A percentile compares a stretch with the other conserved stretches of the same genome.
Evolutionary conservation across 805 yeast species (phyloP).

Genomic region (Myxozyma monticola): DNA sequence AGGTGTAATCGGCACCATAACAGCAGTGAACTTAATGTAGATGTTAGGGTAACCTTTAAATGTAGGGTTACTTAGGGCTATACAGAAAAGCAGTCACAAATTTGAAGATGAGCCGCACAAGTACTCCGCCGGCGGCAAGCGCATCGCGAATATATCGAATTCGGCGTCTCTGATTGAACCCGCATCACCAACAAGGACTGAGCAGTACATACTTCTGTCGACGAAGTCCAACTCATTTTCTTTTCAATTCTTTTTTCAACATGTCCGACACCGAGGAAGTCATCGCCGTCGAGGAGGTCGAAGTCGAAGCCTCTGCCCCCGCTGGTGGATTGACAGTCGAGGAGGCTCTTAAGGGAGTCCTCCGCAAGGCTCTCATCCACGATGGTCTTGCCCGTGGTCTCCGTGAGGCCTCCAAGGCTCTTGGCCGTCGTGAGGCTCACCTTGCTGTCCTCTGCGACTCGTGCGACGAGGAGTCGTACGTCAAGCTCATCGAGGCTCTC

Average conservation of each 20-base stretch:
- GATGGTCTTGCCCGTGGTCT: slow-evolving; percentile 99
- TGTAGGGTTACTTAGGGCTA: slow-evolving; percentile 5
- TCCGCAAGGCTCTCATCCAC: slow-evolving; percentile 96
- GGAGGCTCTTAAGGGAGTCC: slow-evolving; percentile 97
- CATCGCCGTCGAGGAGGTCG: slow-evolving; percentile 80
- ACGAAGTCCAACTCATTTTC: slow-evolving; percentile 36
- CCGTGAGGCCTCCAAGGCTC: slow-evolving; percentile 99
- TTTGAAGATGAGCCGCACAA: slow-evolving; percentile 11
- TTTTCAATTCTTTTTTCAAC: slow-evolving; percentile 7
- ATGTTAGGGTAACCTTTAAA: too few species aligned
- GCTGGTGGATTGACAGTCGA: slow-evolving; percentile 92
- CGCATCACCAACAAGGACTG: slow-evolving; percentile 37
- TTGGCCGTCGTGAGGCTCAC: slow-evolving; percentile 93
- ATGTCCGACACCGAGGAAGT: slow-evolving; percentile 63
- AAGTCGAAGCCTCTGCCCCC: slow-evolving; percentile 73
- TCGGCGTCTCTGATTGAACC: neutral
- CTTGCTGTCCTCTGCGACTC: slow-evolving; percentile 96
- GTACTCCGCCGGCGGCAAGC: neutral
- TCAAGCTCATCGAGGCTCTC: slow-evolving; percentile 97
- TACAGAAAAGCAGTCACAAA: slow-evolving; percentile 10
- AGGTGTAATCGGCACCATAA: too few species aligned
- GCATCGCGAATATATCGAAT: slow-evolving; percentile 14
- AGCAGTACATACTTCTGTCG: slow-evolving; percentile 39
- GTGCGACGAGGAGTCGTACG: slow-evolving; percentile 95
- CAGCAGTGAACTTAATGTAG: too few species aligned